phyloP scores from a whole-genome alignment of 352 stramenopile genomes.

The Globisporangium lucens region DNA sequence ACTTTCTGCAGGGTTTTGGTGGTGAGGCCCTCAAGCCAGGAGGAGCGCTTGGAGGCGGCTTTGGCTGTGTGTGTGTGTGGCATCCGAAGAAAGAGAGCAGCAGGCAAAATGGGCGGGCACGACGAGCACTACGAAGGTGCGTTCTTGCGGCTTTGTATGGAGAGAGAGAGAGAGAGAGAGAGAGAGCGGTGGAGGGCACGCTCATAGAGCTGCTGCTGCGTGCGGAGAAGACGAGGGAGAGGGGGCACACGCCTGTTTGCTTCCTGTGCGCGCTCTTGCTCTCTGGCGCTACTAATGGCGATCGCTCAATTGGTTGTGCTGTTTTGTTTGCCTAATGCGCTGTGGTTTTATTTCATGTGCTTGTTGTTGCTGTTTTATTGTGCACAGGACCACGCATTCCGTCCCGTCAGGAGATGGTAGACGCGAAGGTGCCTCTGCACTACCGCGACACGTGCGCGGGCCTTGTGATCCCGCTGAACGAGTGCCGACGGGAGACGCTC shows the following conservation, averaged over 20 bases:
- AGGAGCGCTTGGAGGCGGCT: slow-evolving; percentile 20
- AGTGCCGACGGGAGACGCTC: slow-evolving; percentile 92
- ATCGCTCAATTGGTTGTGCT: background rate
- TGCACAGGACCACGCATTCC: slow-evolving; percentile 62
- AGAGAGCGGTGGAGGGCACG: background rate
- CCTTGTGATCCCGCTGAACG: slow-evolving; percentile 94
- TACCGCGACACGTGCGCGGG: slow-evolving; percentile 96
- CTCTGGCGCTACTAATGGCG: background rate
- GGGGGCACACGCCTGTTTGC: background rate
- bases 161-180: background rate
- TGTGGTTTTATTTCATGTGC: slow-evolving; percentile 5
- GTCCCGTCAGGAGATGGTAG: slow-evolving; percentile 91
- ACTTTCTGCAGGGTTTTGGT: background rate
- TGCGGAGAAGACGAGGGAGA: background rate
- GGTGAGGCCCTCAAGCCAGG: slow-evolving; percentile 16
- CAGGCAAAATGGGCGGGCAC: slow-evolving; percentile 54
- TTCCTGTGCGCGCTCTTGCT: background rate
- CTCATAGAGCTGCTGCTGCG: background rate
- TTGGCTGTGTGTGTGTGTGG: slow-evolving; percentile 19
- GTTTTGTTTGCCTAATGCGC: too few relatives aligned
- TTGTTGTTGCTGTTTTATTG: slow-evolving; percentile 1
- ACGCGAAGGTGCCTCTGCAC: slow-evolving; percentile 91
- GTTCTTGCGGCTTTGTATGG: background rate
- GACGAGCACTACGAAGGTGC: slow-evolving; percentile 67
- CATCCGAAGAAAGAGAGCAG: slow-evolving; percentile 33